These are phyloP conservation scores for Gliomastix tumulicola DNA, from an alignment of 2,329 filamentous ascomycete genomes.

Conservation along the genomic window DNA sequence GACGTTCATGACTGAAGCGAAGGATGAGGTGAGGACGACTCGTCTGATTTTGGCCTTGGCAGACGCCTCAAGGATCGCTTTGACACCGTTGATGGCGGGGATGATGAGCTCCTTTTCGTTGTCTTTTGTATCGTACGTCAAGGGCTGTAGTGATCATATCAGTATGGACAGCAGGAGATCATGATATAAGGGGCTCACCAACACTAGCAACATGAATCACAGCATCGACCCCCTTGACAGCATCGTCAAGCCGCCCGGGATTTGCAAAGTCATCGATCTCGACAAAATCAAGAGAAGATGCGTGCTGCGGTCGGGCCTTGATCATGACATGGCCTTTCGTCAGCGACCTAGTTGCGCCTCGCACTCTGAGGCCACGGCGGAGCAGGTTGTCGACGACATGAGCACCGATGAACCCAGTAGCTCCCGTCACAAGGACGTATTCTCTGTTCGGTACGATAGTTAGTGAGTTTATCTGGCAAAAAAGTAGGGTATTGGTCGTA, in stretches of 20 bases:
- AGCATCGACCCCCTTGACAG: constrained; percentile 30
- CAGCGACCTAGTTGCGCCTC: constrained; percentile 17
- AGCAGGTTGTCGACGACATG: constrained; percentile 34
- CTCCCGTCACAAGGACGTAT: constrained; percentile 47
- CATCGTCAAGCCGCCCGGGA: constrained; percentile 22
- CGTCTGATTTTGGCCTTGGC: constrained; percentile 14
- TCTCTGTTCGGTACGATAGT: no score
- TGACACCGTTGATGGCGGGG: constrained; percentile 37
- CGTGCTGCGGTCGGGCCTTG: constrained; percentile 22
- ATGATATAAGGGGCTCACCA: constrained; percentile 10
- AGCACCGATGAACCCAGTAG: constrained; percentile 58
- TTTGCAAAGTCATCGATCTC: constrained; percentile 31
- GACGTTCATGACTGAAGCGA: constrained; percentile 53
- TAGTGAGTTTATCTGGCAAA: no score
- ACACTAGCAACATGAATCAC: constrained; percentile 38
- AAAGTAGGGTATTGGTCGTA: no score
- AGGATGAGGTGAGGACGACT: constrained; percentile 56
- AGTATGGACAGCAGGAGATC: neutral
- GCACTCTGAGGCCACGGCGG: constrained; percentile 17
- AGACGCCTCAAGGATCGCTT: constrained; percentile 27
- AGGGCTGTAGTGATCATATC: constrained; percentile 19
- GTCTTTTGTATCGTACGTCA: constrained; percentile 30
- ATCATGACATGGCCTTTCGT: constrained; percentile 23
- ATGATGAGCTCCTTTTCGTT: constrained; percentile 35
- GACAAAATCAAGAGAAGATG: constrained; percentile 29